These are phyloP conservation scores for Elaphomyces granulatus DNA, from an alignment of 495 filamentous ascomycete genomes.

Conservation along the genomic window DNA sequence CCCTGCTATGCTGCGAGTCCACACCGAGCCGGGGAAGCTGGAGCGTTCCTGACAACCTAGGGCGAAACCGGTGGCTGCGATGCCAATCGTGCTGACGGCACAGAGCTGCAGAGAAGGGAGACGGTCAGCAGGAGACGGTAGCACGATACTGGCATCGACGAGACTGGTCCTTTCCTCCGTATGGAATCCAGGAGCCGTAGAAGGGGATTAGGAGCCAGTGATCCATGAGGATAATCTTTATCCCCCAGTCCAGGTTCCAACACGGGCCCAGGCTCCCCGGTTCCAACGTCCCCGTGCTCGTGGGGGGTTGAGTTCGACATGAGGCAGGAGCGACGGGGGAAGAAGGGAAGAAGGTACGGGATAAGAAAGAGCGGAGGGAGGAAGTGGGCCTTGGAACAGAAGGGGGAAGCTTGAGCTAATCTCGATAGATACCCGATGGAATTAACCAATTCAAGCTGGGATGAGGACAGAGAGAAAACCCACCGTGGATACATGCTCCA, in stretches of 20 bases:
- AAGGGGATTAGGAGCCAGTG: too few relatives aligned
- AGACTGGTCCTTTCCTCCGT: too few relatives aligned
- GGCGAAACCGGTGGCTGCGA: conserved; percentile 49
- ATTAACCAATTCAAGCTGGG: not conserved
- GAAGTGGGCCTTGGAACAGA: not conserved
- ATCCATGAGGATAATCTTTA: conserved; percentile 1
- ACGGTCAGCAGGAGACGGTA: conserved; percentile 1
- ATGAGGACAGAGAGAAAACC: conserved; percentile 9
- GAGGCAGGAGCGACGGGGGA: not conserved
- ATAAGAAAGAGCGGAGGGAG: not conserved
- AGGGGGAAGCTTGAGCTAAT: not conserved
- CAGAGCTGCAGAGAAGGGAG: conserved; percentile 40
- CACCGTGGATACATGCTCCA: conserved; percentile 38
- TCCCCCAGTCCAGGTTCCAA: too few relatives aligned
- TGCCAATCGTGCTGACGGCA: conserved; percentile 55
- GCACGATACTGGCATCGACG: too few relatives aligned
- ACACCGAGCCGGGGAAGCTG: conserved; percentile 13
- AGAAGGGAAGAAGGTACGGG: not conserved
- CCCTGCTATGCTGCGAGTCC: conserved; percentile 19
- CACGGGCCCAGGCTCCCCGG: too few relatives aligned
- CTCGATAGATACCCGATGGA: not conserved
- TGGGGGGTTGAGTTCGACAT: too few relatives aligned
- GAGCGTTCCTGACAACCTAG: conserved; percentile 41
- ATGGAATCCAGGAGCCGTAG: too few relatives aligned
- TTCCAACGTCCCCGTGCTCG: too few relatives aligned